These are phyloP conservation scores for Amanita inopinata DNA, from an alignment of 768 basidiomycete genomes.

Conservation along the genomic window DNA sequence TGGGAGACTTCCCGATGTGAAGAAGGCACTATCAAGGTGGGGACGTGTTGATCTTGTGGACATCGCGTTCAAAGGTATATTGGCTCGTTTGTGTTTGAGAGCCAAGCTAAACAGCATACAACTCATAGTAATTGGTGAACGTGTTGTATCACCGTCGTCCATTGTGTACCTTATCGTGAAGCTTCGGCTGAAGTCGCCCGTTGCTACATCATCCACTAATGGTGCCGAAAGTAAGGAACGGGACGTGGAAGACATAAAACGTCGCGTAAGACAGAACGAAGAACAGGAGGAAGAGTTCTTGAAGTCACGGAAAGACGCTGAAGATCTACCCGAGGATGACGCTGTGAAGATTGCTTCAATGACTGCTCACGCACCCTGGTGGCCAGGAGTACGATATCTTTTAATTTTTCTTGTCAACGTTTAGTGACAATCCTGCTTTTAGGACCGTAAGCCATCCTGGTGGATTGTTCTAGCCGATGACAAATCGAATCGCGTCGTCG, in stretches of 20 bases:
- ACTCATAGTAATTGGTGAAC: conserved; percentile 77
- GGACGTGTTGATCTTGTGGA: conserved; percentile 71
- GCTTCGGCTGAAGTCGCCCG: conserved; percentile 60
- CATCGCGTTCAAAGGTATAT: conserved; percentile 75
- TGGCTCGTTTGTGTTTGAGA: background rate
- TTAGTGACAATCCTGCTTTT: conserved; percentile 8
- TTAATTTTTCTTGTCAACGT: background rate
- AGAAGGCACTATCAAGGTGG: conserved; percentile 61
- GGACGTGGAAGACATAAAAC: conserved; percentile 38
- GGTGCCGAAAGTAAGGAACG: conserved; percentile 28
- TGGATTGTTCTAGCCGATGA: conserved; percentile 87
- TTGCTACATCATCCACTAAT: conserved; percentile 11
- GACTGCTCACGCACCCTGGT: conserved; percentile 83
- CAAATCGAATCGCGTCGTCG: conserved; percentile 75
- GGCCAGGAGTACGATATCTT: conserved; percentile 64
- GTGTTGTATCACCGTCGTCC: conserved; percentile 75
- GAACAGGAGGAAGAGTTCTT: conserved; percentile 68
- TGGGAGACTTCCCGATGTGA: conserved; percentile 37
- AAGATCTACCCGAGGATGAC: conserved; percentile 31
- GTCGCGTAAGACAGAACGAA: conserved; percentile 36
- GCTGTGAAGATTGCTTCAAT: conserved; percentile 22
- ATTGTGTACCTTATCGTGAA: conserved; percentile 85
- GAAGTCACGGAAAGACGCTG: conserved; percentile 46
- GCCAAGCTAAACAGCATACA: background rate
- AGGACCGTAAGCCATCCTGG: conserved; percentile 89